Evolutionary conservation across 2,329 filamentous ascomycete genomes (phyloP).

Genomic region (Colletotrichum noveboracense): DNA sequence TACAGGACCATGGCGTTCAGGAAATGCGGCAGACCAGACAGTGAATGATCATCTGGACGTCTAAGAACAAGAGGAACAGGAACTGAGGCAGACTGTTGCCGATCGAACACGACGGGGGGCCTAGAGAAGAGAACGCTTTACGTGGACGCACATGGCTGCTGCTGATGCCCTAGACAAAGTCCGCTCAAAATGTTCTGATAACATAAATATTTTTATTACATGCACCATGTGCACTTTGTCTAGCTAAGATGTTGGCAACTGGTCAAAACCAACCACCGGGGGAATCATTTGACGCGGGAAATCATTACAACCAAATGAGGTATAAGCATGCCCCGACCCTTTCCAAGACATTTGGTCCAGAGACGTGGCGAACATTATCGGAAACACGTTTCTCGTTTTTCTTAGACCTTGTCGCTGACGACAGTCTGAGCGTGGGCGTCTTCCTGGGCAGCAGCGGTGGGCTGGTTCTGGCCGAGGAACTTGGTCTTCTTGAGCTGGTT

Average conservation of each 20-base stretch:
- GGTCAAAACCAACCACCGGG: constrained; percentile 8
- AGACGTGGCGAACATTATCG: background rate
- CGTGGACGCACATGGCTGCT: too few relatives aligned
- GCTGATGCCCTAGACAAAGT: too few relatives aligned
- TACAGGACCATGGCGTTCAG: too few relatives aligned
- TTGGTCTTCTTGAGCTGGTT: constrained; percentile 63
- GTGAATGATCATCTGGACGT: too few relatives aligned
- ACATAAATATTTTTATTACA: constrained; percentile 1
- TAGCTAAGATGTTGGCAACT: constrained; percentile 5
- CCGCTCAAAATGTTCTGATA: background rate
- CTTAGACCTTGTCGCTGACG: constrained; percentile 8
- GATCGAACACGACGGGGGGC: too few relatives aligned
- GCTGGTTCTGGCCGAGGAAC: constrained; percentile 45
- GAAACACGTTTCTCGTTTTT: background rate
- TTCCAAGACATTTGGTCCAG: background rate
- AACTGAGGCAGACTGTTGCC: too few relatives aligned
- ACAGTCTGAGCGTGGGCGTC: background rate
- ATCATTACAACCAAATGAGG: constrained; percentile 16
- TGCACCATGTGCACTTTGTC: constrained; percentile 8
- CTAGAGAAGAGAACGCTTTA: too few relatives aligned
- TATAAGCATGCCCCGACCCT: background rate
- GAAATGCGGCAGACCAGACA: too few relatives aligned
- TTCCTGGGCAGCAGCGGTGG: constrained; percentile 27
- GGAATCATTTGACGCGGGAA: constrained; percentile 22
- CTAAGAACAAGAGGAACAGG: too few relatives aligned